Base-by-base conservation (phyloP, 495 filamentous ascomycete genomes). In the Aspergillus funiculosus region DNA sequence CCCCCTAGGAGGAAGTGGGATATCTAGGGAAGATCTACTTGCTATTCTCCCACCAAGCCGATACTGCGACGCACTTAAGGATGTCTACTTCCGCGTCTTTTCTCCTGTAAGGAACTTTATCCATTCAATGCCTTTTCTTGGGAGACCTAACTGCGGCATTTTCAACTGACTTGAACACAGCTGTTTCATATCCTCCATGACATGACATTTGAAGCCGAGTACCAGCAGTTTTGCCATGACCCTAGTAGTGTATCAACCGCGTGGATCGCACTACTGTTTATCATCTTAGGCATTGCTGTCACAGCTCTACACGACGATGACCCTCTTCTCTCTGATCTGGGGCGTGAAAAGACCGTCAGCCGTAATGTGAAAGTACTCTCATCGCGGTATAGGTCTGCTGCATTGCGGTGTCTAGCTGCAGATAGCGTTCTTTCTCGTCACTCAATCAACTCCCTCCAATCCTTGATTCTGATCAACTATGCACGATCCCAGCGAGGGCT, bases 101-200 rank as follows among this genome's bases (percentile, higher is more conserved):
- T 70, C 67, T 15, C 59, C 67, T 25, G 63, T 69, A 58, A 31
- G 64, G n/a, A n/a, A n/a, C n/a, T n/a, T n/a, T n/a, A n/a, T 52
- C 9, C 15, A 9, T 26, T 10, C 34, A 4, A 28, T 19, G 24
- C 28, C 8, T 17, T 30, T 21, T 3, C 4, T 14, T 7, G n/a
- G n/a, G n/a, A n/a, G n/a, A n/a, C n/a, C n/a, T n/a, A n/a, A n/a
- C n/a, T n/a, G n/a, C n/a, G n/a, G 3, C 14, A 17, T 8, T 5
- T 22, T 37, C 1, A 10, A 14, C 34, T 27, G 6, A 31, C 22
- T 9, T 15, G 43, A 24, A 31, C 8, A 10, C 2, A 39, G 26
- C 13, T 69, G 14, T 67, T 67, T 22, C 66, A 69, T 49, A 72
- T 73, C 46, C 60, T 75, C 6, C 72, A 74, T 39, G 72, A 73